phyloP scores from a whole-genome alignment of 192 early-diverging fungal species.

The Thamnidium elegans region DNA sequence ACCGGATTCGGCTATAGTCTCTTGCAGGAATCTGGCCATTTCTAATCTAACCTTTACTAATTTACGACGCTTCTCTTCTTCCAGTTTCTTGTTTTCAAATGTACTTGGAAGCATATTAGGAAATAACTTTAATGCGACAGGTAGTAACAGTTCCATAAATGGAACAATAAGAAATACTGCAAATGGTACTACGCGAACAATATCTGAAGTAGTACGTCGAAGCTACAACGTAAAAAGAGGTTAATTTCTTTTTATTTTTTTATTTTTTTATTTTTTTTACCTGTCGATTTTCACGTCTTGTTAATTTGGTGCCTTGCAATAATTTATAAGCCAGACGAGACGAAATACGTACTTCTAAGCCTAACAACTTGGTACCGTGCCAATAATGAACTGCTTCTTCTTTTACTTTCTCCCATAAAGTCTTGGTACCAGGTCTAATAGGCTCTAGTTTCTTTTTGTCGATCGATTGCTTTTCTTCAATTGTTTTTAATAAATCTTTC shows the following conservation, averaged over 20 bases:
- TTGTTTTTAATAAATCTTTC: no score
- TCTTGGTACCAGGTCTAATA: slow-evolving; percentile 33
- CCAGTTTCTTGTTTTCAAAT: slow-evolving; percentile 79
- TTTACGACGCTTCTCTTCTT: slow-evolving; percentile 95
- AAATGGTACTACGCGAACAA: slow-evolving; percentile 88
- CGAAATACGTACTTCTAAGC: slow-evolving; percentile 84
- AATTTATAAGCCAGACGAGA: slow-evolving; percentile 71
- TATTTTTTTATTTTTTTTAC: no score
- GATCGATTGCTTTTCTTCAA: not conserved
- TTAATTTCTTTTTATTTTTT: no score
- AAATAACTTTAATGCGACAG: slow-evolving; percentile 88
- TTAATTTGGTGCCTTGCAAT: slow-evolving; percentile 70
- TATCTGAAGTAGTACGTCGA: slow-evolving; percentile 80
- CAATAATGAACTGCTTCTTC: slow-evolving; percentile 88
- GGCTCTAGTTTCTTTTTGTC: not conserved
- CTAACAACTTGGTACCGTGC: slow-evolving; percentile 89
- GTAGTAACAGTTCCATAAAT: slow-evolving; percentile 91
- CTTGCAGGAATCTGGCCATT: slow-evolving; percentile 94
- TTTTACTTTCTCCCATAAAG: slow-evolving; percentile 75
- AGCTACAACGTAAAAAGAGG: no score
- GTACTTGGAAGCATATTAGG: slow-evolving; percentile 96
- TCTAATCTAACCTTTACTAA: slow-evolving; percentile 88
- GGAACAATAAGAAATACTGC: slow-evolving; percentile 89
- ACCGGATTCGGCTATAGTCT: slow-evolving; percentile 87
- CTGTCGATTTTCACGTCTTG: slow-evolving; percentile 83